Evolutionary conservation across 2,329 filamentous ascomycete species (phyloP).

Genomic region (Venturia carpophila): DNA sequence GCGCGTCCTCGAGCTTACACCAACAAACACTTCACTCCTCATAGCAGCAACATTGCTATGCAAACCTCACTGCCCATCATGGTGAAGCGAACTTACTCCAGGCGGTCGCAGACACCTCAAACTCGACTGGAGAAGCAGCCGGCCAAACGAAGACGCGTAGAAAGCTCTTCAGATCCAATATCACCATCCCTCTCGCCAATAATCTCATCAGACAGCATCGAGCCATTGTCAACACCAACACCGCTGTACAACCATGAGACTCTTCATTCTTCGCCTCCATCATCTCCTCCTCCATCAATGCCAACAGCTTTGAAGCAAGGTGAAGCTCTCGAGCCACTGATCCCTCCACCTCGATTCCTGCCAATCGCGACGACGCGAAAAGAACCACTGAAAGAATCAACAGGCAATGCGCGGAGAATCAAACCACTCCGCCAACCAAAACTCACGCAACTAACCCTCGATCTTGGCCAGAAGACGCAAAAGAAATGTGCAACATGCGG

Average conservation of each 20-base stretch:
- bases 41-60: neutral
- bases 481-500: conserved; percentile 48
- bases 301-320: neutral
- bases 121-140: neutral
- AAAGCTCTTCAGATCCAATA: neutral
- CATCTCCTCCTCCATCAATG: conserved; percentile 8
- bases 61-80: conserved; percentile 4
- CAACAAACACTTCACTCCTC: neutral
- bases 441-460: conserved; percentile 17
- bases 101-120: neutral
- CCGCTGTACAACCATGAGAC: neutral
- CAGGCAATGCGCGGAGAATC: conserved; percentile 2
- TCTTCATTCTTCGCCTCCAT: conserved; percentile 2
- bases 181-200: neutral
- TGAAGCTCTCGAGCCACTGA: neutral
- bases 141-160: conserved; percentile 10
- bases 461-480: conserved; percentile 15
- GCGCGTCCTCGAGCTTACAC: neutral
- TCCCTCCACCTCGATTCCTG: conserved; percentile 6
- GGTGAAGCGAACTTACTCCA: conserved; percentile 18
- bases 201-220: conserved; percentile 12
- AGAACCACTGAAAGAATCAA: conserved; percentile 1
- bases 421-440: conserved; percentile 10
- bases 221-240: conserved; percentile 9
- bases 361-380: neutral